phyloP scores from a whole-genome alignment of 2,329 filamentous ascomycete genomes.

The Fusarium palustre region DNA sequence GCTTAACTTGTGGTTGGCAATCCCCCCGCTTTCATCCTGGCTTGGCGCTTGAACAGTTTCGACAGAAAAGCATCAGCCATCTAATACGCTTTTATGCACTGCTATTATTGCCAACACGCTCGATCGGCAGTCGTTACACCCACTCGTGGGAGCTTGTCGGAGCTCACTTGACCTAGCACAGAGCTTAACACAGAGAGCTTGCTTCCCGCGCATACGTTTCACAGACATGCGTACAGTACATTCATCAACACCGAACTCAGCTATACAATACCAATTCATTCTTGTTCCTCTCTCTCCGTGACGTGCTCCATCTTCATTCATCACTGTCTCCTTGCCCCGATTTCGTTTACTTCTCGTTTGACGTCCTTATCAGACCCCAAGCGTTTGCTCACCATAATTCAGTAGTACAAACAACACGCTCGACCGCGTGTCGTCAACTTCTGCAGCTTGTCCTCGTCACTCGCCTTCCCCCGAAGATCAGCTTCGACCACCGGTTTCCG shows the following conservation, averaged over 20 bases:
- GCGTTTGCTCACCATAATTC: conserved; percentile 38
- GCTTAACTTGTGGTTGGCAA: conserved; percentile 7
- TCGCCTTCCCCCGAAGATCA: conserved; percentile 38
- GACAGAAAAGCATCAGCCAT: not conserved
- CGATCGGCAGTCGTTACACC: conserved; percentile 6
- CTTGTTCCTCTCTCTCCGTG: conserved; percentile 3
- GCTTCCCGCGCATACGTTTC: conserved; percentile 25
- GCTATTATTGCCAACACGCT: conserved; percentile 17
- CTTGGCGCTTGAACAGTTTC: conserved; percentile 16
- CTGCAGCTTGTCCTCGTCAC: conserved; percentile 45
- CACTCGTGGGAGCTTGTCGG: conserved; percentile 18
- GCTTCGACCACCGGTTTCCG: conserved; percentile 29
- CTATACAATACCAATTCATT: conserved; percentile 13
- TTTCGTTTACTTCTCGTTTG: conserved; percentile 8
- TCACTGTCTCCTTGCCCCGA: conserved; percentile 3
- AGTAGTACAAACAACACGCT: conserved; percentile 39
- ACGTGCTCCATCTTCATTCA: conserved; percentile 5
- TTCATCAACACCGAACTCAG: conserved; percentile 20
- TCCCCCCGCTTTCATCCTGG: conserved; percentile 37
- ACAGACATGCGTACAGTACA: conserved; percentile 18
- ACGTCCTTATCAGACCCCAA: conserved; percentile 17
- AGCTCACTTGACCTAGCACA: conserved; percentile 37
- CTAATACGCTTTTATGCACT: too few species aligned
- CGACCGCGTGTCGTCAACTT: conserved; percentile 42
- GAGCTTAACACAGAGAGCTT: conserved; percentile 38